Percentiles rank a stretch among this genome's conserved stretches.
phyloP scores from a whole-genome alignment of 2,329 filamentous ascomycete genomes.

The Plenodomus tracheiphilus region DNA sequence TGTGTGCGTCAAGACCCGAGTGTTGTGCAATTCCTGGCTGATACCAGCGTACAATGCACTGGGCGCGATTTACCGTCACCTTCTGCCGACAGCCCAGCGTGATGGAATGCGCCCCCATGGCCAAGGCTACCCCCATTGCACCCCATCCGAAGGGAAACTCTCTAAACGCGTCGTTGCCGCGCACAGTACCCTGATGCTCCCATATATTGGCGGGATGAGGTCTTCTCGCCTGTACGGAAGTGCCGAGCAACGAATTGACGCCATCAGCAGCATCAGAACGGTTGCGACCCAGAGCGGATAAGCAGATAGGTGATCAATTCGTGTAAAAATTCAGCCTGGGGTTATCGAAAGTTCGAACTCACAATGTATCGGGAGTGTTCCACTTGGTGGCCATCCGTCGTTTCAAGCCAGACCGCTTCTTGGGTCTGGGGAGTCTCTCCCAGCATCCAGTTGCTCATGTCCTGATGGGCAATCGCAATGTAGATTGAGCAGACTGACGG shows the following conservation, averaged over 20 bases:
- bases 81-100: conserved; percentile 33
- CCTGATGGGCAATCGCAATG: conserved; percentile 35
- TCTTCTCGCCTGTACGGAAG: conserved; percentile 37
- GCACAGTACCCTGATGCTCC: conserved; percentile 35
- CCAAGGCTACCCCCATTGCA: conserved; percentile 34
- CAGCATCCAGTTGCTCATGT: conserved; percentile 38
- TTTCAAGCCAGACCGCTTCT: conserved; percentile 30
- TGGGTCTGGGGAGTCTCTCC: conserved; percentile 35
- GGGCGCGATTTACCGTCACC: conserved; percentile 26
- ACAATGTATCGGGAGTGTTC: conserved; percentile 31
- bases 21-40: not conserved
- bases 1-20: too few relatives aligned
- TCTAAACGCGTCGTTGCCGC: conserved; percentile 31
- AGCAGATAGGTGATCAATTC: conserved; percentile 24
- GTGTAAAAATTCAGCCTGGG: not conserved
- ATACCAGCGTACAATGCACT: conserved; percentile 33
- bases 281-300: conserved; percentile 34
- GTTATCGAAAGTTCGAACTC: not conserved
- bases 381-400: conserved; percentile 8
- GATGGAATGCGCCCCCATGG: conserved; percentile 23
- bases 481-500: not conserved
- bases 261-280: conserved; percentile 35
- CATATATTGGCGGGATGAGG: conserved; percentile 41
- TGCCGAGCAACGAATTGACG: conserved; percentile 35
- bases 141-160: conserved; percentile 27